Conservation (phyloP, 2,329 filamentous ascomycete species). For the Colletotrichum siamense region DNA sequence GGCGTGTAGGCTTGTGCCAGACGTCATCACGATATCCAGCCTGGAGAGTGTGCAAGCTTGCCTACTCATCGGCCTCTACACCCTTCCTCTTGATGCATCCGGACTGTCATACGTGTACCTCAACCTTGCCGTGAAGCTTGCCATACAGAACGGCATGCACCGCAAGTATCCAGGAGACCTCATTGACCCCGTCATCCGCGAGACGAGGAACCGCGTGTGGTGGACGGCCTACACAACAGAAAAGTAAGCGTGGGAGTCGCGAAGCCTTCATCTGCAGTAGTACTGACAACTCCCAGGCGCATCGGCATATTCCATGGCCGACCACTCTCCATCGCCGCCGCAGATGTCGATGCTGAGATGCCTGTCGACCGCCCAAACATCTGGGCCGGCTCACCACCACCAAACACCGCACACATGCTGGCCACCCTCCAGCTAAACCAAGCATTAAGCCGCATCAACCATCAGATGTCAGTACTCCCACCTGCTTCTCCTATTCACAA, state of each 20-base stretch:
- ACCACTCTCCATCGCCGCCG: slow-evolving; percentile 56
- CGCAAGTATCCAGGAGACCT: slow-evolving; percentile 52
- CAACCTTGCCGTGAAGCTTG: slow-evolving; percentile 59
- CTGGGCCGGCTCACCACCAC: slow-evolving; percentile 42
- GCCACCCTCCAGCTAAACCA: slow-evolving; percentile 44
- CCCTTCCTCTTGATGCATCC: slow-evolving; percentile 60
- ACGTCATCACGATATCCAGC: slow-evolving; percentile 61
- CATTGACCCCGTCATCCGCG: slow-evolving; percentile 51
- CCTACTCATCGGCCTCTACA: slow-evolving; percentile 60
- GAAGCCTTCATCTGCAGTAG: rapidly evolving
- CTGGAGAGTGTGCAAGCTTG: slow-evolving; percentile 64
- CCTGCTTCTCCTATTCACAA: too few species aligned
- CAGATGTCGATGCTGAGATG: slow-evolving; percentile 59
- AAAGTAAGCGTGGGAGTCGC: slow-evolving; percentile 40
- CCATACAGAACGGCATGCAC: slow-evolving; percentile 67
- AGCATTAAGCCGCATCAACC: slow-evolving; percentile 37
- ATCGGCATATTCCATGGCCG: slow-evolving; percentile 62
- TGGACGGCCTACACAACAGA: slow-evolving; percentile 64
- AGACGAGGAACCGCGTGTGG: slow-evolving; percentile 61
- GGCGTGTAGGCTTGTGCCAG: slow-evolving; percentile 58
- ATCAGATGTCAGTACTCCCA: slow-evolving; percentile 39
- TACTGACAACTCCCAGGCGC: slow-evolving; percentile 40
- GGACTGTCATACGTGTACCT: slow-evolving; percentile 63
- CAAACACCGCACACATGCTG: slow-evolving; percentile 52
- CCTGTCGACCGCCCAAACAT: slow-evolving; percentile 52